Evolutionary conservation across 192 early-diverging fungal species (phyloP).

Genomic region (Coemansia sp.): DNA sequence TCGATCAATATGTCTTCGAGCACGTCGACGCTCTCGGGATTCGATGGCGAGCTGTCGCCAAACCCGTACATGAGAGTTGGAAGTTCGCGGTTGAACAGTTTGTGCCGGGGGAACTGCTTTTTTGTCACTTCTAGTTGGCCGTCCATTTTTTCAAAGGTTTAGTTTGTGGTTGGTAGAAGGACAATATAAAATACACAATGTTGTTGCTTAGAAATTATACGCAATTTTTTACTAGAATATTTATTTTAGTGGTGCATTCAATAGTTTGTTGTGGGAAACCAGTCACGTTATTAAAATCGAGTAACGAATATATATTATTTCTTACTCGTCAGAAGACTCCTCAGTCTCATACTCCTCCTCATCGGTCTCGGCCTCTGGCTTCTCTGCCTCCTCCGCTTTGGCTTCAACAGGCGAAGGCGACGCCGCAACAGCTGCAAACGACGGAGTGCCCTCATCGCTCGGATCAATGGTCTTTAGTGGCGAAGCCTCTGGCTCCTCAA

Average conservation of each 20-base stretch:
- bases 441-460: background rate
- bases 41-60: conserved; percentile 27
- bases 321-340: too few species aligned
- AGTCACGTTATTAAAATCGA: too few species aligned
- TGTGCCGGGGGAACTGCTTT: conserved; percentile 49
- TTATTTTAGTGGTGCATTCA: too few species aligned
- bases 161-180: too few species aligned
- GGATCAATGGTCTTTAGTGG: conserved; percentile 1
- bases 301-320: too few species aligned
- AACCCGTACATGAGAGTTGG: conserved; percentile 50
- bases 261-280: too few species aligned
- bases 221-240: too few species aligned
- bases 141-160: conserved; percentile 20
- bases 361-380: too few species aligned
- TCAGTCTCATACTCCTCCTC: too few species aligned
- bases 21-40: conserved; percentile 44
- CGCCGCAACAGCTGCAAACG: conserved; percentile 12
- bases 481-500: background rate
- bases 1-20: conserved; percentile 53
- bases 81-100: conserved; percentile 47
- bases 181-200: too few species aligned
- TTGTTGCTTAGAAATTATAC: too few species aligned
- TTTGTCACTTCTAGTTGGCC: conserved; percentile 40
- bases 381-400: too few species aligned
- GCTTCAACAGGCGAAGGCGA: conserved; percentile 1